Percentiles rank a stretch among this genome's conserved stretches.
Evolutionary conservation across 345 rosid genomes (phyloP).

Genomic region (Euphorbia tirucalli): DNA sequence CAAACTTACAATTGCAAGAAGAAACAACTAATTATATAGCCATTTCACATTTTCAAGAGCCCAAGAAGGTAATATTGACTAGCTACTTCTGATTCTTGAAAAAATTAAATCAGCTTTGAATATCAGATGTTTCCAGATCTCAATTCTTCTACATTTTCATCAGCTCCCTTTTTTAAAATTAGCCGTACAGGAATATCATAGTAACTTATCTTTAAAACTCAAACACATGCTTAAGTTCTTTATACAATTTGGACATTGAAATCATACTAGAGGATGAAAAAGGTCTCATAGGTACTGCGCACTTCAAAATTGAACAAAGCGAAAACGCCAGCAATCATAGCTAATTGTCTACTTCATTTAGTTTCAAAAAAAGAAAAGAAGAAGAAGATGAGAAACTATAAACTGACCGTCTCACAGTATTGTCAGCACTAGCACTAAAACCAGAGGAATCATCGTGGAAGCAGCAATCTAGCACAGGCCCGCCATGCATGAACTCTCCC

Average conservation of each 20-base stretch:
- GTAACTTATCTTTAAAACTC: neutral
- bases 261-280: neutral
- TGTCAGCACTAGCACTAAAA: conserved; percentile 77
- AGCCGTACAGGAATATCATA: neutral
- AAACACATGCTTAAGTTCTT: neutral
- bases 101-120: neutral
- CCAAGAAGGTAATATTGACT: neutral
- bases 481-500: conserved; percentile 94
- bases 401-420: conserved; percentile 67
- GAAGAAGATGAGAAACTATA: too few relatives aligned
- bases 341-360: neutral
- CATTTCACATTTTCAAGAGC: neutral
- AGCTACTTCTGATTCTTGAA: neutral
- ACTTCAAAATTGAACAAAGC: neutral
- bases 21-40: neutral
- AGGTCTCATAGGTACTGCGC: neutral
- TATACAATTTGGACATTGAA: neutral
- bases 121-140: neutral
- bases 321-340: neutral
- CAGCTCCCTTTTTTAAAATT: neutral
- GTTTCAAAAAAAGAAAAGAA: neutral
- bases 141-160: neutral
- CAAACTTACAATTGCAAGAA: neutral
- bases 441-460: conserved; percentile 97
- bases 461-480: conserved; percentile 92